These are phyloP conservation scores for Cystoderma amianthinum DNA, from an alignment of 768 basidiomycete species.

Conservation along the genomic window DNA sequence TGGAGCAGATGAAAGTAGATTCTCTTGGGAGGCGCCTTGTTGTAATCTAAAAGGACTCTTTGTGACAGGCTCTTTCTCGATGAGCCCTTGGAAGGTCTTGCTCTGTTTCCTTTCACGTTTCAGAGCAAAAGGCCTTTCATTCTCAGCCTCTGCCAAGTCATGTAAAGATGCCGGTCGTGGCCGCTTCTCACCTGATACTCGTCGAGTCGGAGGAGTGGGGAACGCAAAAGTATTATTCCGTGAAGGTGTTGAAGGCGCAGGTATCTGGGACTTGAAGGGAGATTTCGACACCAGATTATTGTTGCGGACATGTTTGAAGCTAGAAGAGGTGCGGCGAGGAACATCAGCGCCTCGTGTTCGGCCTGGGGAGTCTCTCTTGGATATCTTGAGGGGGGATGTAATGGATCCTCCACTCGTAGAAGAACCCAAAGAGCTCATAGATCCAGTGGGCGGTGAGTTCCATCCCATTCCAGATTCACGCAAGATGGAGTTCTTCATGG, in stretches of 20 bases:
- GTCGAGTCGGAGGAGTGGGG: constrained; percentile 28
- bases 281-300: constrained; percentile 83
- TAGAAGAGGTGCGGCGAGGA: constrained; percentile 67
- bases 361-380: constrained; percentile 55
- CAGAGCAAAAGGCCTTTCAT: constrained; percentile 61
- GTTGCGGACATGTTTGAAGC: constrained; percentile 70
- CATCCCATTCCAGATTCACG: constrained; percentile 63
- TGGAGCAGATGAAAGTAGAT: constrained; percentile 21
- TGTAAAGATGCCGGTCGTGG: constrained; percentile 68
- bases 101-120: constrained; percentile 74
- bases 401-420: constrained; percentile 26
- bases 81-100: constrained; percentile 64
- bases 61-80: constrained; percentile 71
- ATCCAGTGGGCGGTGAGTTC: constrained; percentile 41
- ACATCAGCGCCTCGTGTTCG: constrained; percentile 40
- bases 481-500: constrained; percentile 55
- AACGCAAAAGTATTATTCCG: too few species aligned
- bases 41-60: constrained; percentile 68
- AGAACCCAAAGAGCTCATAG: constrained; percentile 21
- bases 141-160: constrained; percentile 60
- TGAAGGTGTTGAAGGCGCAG: constrained; percentile 39
- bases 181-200: constrained; percentile 74
- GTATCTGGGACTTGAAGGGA: constrained; percentile 69
- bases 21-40: constrained; percentile 14
- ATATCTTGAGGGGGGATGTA: constrained; percentile 66